Evolutionary conservation across 2,329 filamentous ascomycete species (phyloP).

Genomic region (Penicillium expansum): DNA sequence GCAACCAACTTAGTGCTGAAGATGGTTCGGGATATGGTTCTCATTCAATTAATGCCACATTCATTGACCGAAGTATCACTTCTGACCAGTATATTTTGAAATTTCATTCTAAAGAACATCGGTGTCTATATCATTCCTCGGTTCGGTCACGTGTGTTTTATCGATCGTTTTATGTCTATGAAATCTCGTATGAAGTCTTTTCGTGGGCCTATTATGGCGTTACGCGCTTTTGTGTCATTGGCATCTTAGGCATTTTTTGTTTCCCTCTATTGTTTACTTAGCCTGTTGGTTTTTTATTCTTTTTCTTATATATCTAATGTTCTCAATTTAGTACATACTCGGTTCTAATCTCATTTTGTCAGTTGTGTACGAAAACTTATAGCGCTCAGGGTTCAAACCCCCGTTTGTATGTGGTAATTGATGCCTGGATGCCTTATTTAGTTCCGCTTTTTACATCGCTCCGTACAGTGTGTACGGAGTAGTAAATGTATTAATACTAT

Average conservation of each 20-base stretch:
- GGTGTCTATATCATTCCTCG: background rate
- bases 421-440: no score
- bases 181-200: constrained; percentile 1
- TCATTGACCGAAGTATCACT: background rate
- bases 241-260: constrained; percentile 6
- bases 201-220: constrained; percentile 2
- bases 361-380: no score
- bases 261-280: constrained; percentile 6
- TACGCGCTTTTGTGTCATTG: background rate
- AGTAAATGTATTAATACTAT: no score
- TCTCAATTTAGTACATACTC: constrained; percentile 9
- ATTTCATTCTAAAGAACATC: background rate
- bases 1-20: constrained; percentile 17
- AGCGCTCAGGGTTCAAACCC: no score
- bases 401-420: no score
- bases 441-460: no score
- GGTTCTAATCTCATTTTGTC: constrained; percentile 1
- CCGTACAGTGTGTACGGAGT: no score
- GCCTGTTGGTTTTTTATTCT: background rate
- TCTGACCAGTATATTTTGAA: background rate
- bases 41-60: background rate
- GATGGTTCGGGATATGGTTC: background rate
- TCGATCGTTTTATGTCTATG: background rate
- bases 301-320: constrained; percentile 6
- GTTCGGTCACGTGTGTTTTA: background rate